These are phyloP conservation scores for Harrya chromipes DNA, from an alignment of 768 basidiomycete genomes.

Conservation along the genomic window DNA sequence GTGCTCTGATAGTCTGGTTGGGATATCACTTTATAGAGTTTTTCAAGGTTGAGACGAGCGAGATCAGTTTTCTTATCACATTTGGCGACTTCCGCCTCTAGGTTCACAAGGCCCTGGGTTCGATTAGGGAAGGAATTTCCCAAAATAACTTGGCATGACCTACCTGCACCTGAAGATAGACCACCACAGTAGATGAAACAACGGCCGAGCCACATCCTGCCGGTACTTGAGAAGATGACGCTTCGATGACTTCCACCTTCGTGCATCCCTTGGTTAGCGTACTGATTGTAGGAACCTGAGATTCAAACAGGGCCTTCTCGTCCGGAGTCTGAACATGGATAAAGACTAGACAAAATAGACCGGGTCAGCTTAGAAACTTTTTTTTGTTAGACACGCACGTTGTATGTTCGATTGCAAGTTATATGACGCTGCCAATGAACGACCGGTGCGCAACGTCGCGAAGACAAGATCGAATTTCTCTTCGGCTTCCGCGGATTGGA, in stretches of 20 bases:
- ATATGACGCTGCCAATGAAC: conserved; percentile 87
- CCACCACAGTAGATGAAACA: conserved; percentile 68
- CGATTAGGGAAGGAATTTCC: background rate
- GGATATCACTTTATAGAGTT: conserved; percentile 68
- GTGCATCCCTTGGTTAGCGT: conserved; percentile 87
- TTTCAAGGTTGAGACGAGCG: conserved; percentile 62
- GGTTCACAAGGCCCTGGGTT: conserved; percentile 80
- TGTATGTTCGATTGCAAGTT: conserved; percentile 85
- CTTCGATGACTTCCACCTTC: conserved; percentile 62
- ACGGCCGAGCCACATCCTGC: conserved; percentile 84
- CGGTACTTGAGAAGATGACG: conserved; percentile 62
- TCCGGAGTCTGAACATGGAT: conserved; percentile 63
- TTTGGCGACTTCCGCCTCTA: conserved; percentile 84
- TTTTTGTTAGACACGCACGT: conserved; percentile 40
- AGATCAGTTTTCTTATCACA: conserved; percentile 87
- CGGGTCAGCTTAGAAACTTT: background rate
- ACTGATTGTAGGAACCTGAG: conserved; percentile 70
- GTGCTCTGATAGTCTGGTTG: conserved; percentile 77
- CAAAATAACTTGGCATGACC: conserved; percentile 15
- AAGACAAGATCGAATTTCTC: conserved; percentile 86
- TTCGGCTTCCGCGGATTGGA: conserved; percentile 70
- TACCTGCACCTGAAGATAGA: conserved; percentile 86
- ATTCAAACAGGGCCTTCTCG: conserved; percentile 64
- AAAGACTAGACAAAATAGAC: conserved; percentile 53
- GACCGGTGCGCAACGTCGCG: conserved; percentile 68